These are phyloP conservation scores for Debaryomyces maramus DNA, from an alignment of 805 yeast genomes.

Conservation along the genomic window DNA sequence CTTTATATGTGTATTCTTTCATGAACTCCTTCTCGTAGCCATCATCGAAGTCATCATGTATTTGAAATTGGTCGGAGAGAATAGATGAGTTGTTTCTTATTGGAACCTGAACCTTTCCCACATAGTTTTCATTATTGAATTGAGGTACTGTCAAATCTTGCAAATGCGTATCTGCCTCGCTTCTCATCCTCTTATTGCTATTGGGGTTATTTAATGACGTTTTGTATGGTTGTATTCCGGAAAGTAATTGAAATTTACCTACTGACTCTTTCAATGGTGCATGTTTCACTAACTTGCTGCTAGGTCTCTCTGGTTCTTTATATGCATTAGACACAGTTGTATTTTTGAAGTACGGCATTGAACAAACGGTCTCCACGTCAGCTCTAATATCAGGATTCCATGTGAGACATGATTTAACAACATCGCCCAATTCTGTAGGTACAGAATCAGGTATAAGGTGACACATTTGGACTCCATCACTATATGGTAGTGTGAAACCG, in stretches of 20 bases:
- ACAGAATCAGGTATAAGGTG: constrained; percentile 48
- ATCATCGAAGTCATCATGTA: constrained; percentile 20
- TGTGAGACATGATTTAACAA: constrained; percentile 51
- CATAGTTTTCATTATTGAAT: background rate
- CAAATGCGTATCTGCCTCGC: background rate
- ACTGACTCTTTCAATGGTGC: background rate
- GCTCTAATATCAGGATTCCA: constrained; percentile 81
- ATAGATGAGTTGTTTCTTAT: background rate
- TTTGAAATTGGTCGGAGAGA: background rate
- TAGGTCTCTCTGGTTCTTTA: constrained; percentile 14
- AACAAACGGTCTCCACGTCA: constrained; percentile 47
- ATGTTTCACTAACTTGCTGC: constrained; percentile 1
- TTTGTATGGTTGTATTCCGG: background rate
- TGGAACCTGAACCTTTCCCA: background rate
- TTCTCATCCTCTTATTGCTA: background rate
- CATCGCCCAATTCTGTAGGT: constrained; percentile 40
- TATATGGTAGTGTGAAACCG: constrained; percentile 57
- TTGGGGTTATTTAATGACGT: background rate
- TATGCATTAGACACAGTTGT: constrained; percentile 27
- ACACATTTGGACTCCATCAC: constrained; percentile 50
- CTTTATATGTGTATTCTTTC: constrained; percentile 4
- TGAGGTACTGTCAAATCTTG: background rate
- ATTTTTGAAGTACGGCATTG: constrained; percentile 55
- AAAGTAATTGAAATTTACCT: background rate
- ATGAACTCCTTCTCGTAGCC: constrained; percentile 18